Evolutionary conservation across 306 rosid genomes (phyloP).

Genomic region (Hippophae rhamnoides): DNA sequence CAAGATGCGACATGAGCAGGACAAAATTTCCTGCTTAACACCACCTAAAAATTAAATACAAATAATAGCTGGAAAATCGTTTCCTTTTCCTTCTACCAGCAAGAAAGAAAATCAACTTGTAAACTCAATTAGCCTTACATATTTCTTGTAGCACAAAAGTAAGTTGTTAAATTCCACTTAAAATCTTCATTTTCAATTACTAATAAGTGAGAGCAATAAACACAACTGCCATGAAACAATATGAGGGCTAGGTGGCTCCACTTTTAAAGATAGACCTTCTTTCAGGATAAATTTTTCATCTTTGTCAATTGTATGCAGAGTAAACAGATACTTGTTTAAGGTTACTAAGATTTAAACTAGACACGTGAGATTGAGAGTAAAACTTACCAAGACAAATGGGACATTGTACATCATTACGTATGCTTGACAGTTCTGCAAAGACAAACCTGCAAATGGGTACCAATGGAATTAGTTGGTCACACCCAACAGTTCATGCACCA

Average conservation of each 20-base stretch:
- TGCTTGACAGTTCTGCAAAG: slow-evolving; percentile 44
- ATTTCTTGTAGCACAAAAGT: too few relatives aligned
- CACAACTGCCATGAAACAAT: not conserved
- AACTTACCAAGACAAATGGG: slow-evolving; percentile 91
- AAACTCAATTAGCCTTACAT: too few relatives aligned
- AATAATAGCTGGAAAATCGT: too few relatives aligned
- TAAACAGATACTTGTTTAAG: not conserved
- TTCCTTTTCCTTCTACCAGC: too few relatives aligned
- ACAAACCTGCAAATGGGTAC: slow-evolving; percentile 49
- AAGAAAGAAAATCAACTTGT: too few relatives aligned
- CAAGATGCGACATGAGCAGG: too few relatives aligned
- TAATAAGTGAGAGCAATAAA: not conserved
- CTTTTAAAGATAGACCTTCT: not conserved
- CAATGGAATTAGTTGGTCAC: slow-evolving; percentile 15
- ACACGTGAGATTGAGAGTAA: slow-evolving; percentile 13
- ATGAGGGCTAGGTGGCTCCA: not conserved
- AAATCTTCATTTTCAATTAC: not conserved
- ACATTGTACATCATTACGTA: slow-evolving; percentile 89
- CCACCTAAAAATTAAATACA: too few relatives aligned
- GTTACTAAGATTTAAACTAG: not conserved
- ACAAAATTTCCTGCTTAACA: too few relatives aligned
- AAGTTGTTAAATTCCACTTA: too few relatives aligned
- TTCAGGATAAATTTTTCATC: not conserved
- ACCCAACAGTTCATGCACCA: not conserved
- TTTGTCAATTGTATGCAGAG: slow-evolving; percentile 6